These are phyloP conservation scores for Panicum hallii DNA, from an alignment of 202 grass and related monocot species.

Conservation along the genomic window DNA sequence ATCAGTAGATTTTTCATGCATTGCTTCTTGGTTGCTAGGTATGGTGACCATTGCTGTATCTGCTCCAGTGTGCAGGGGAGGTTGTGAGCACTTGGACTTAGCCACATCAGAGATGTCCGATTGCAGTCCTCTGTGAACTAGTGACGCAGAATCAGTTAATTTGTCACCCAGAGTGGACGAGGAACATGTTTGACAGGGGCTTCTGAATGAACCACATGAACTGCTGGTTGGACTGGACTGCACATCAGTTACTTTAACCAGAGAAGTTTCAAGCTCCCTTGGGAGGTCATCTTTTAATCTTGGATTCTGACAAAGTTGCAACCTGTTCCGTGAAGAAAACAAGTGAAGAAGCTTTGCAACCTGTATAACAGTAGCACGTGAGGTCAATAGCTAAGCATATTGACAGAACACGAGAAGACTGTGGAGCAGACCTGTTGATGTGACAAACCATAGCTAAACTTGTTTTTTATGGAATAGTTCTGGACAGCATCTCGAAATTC, in stretches of 20 bases:
- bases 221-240: constrained; percentile 47
- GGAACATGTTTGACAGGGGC: constrained; percentile 51
- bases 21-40: constrained; percentile 42
- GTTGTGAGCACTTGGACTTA: constrained; percentile 35
- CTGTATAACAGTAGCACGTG: constrained; percentile 46
- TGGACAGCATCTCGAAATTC: constrained; percentile 54
- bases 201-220: constrained; percentile 58
- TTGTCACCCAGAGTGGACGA: constrained; percentile 44
- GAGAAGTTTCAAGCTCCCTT: constrained; percentile 43
- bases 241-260: constrained; percentile 49
- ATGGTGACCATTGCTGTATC: constrained; percentile 15
- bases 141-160: constrained; percentile 26
- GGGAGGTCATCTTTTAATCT: constrained; percentile 38
- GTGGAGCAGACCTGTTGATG: constrained; percentile 57
- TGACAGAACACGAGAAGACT: constrained; percentile 29
- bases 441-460: constrained; percentile 47
- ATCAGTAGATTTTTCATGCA: constrained; percentile 45
- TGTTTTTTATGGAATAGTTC: constrained; percentile 37
- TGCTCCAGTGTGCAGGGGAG: constrained; percentile 37
- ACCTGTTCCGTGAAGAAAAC: constrained; percentile 64
- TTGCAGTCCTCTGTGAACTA: constrained; percentile 24
- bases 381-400: constrained; percentile 42
- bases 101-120: constrained; percentile 41
- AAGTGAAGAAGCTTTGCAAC: constrained; percentile 63
- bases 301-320: constrained; percentile 41